Evolutionary conservation across 2,329 filamentous ascomycete genomes (phyloP).

Genomic region (Sclerotinia glacialis): DNA sequence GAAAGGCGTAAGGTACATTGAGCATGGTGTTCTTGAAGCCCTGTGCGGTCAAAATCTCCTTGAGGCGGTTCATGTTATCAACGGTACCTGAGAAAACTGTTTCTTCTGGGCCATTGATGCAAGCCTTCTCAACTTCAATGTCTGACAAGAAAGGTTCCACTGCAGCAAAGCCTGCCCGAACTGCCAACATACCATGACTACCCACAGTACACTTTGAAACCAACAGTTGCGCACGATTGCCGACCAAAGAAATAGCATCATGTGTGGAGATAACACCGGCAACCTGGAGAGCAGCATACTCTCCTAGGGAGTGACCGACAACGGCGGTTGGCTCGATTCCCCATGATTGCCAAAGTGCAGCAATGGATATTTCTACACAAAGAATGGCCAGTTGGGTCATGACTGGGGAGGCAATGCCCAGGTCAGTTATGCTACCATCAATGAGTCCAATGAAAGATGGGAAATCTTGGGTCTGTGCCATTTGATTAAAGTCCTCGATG

Average conservation of each 20-base stretch:
- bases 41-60: slow-evolving; percentile 46
- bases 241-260: slow-evolving; percentile 70
- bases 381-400: slow-evolving; percentile 22
- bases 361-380: slow-evolving; percentile 54
- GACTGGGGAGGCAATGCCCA: not conserved
- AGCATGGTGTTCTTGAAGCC: slow-evolving; percentile 59
- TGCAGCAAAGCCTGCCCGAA: slow-evolving; percentile 40
- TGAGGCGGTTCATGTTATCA: slow-evolving; percentile 52
- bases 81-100: slow-evolving; percentile 65
- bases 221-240: slow-evolving; percentile 62
- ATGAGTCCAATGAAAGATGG: slow-evolving; percentile 42
- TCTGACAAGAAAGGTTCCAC: slow-evolving; percentile 21
- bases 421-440: slow-evolving; percentile 28
- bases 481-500: slow-evolving; percentile 33
- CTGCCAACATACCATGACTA: slow-evolving; percentile 65
- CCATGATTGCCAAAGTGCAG: slow-evolving; percentile 54
- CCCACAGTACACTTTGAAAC: slow-evolving; percentile 62
- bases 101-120: slow-evolving; percentile 71
- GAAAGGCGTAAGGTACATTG: slow-evolving; percentile 64
- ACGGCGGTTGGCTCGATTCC: slow-evolving; percentile 54
- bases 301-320: slow-evolving; percentile 64
- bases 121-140: slow-evolving; percentile 50
- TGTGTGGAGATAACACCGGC: slow-evolving; percentile 67
- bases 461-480: slow-evolving; percentile 32
- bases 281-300: slow-evolving; percentile 69